Base-by-base conservation (phyloP, 192 early-diverging fungal species). In the Coemansia biformis region DNA sequence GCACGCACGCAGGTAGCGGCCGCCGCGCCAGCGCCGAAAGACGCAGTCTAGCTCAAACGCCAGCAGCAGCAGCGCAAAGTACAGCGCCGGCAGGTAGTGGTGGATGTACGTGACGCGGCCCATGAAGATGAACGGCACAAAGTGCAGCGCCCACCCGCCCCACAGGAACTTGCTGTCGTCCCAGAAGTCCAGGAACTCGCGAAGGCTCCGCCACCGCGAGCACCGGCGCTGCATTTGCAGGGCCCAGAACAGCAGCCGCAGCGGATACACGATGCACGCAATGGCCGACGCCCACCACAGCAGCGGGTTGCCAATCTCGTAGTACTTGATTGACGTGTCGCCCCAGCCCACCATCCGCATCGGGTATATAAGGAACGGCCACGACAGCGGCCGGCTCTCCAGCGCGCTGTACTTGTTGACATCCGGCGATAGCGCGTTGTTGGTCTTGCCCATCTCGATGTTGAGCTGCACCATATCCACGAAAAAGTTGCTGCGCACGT, bases 61-160 rank as follows among this genome's bases (percentile, higher is more conserved):
- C 17, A 85, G 57, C 14, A 84, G 51, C 61, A 98, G 66, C 50
- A 85, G 86, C 21, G 78, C 85, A 74, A 91, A 87, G 38, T 94
- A 86, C 28, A 85, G 81, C 5, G 86, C 82, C 1, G 92, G 93
- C 41, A 96, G 69, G 63, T 98, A 98, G 73, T 98, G 94, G 75
- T 98, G 94, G 50, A 98, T 60, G 66, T 95, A 98, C 6, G 93
- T 78, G 42, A 86, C 82, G 31, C 94, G 84, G 17, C 90, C 92
- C 88, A 92, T 90, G 35, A 91, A 48, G 62, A 88, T 93, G 78
- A 95, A 96, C 28, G 94, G 93, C 9, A 89, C 26, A 63, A 89
- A 96, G 66, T 96, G 93, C 48, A 94, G 63, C 15, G 74, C 54
- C 86, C 90, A 98, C 21, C 79, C 85, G 36, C 90, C 54, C 50